Evolutionary conservation across 495 filamentous ascomycete genomes (phyloP).

Genomic region (Talaromyces adpressus): DNA sequence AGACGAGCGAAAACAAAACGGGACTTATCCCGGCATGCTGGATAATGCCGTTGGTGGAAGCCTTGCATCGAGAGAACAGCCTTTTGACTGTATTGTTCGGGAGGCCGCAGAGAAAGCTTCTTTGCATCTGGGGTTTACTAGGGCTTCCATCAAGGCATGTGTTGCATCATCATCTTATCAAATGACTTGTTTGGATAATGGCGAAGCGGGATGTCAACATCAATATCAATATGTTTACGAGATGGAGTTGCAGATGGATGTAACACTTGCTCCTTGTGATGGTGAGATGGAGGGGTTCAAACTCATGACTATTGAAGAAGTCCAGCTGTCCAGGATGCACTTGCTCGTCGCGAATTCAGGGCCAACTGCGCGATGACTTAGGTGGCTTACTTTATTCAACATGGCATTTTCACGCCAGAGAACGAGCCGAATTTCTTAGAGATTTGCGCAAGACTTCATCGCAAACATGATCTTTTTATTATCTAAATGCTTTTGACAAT

Average conservation of each 20-base stretch:
- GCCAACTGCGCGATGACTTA: conserved; percentile 41
- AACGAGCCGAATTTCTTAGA: conserved; percentile 43
- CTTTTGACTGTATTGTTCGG: conserved; percentile 43
- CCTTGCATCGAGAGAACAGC: conserved; percentile 30
- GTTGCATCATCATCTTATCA: too few relatives aligned
- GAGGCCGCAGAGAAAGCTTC: conserved; percentile 51
- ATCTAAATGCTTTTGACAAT: too few relatives aligned
- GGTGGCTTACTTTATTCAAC: conserved; percentile 48
- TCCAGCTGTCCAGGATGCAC: conserved; percentile 36
- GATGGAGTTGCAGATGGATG: conserved; percentile 29
- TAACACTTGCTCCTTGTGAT: conserved; percentile 38
- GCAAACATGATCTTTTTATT: conserved; percentile 9
- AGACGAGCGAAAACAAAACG: conserved; percentile 35
- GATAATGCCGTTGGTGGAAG: conserved; percentile 52
- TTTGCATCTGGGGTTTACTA: conserved; percentile 13
- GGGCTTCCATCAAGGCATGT: conserved; percentile 13
- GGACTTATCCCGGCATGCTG: conserved; percentile 46
- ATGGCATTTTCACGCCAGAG: conserved; percentile 43
- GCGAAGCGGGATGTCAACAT: too few relatives aligned
- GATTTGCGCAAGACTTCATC: conserved; percentile 41
- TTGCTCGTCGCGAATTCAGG: conserved; percentile 46
- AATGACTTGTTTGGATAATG: too few relatives aligned
- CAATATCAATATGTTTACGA: conserved; percentile 40
- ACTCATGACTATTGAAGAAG: conserved; percentile 39
- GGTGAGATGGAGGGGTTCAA: conserved; percentile 46